A percentile compares a stretch with the other conserved stretches of the same genome.
Evolutionary conservation across 768 basidiomycete genomes (phyloP).

Genomic region (Ramaria sp.): DNA sequence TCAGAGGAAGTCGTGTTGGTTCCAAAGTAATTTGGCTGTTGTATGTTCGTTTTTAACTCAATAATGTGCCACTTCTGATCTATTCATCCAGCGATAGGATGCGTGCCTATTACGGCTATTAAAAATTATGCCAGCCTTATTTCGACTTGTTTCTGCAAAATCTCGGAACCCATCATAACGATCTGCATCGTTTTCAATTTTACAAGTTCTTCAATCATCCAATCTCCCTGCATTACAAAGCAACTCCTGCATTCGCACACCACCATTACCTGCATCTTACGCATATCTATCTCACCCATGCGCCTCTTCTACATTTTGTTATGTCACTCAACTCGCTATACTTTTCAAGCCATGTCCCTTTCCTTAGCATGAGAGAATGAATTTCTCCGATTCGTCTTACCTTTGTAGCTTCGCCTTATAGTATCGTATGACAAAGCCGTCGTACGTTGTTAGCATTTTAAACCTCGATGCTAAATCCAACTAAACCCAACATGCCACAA

Average conservation of each 20-base stretch:
- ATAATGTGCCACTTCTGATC: neutral
- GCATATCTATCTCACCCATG: constrained; percentile 2
- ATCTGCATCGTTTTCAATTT: constrained; percentile 1
- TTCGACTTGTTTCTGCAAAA: neutral
- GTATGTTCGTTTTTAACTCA: constrained; percentile 21
- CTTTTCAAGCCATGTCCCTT: neutral
- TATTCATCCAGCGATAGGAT: constrained; percentile 41
- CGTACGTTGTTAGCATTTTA: constrained; percentile 10
- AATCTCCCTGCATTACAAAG: neutral
- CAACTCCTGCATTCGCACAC: constrained; percentile 4
- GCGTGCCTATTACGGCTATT: constrained; percentile 60
- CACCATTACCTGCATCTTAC: constrained; percentile 3
- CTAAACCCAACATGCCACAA: too few species aligned
- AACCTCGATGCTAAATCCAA: too few species aligned
- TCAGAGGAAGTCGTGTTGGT: constrained; percentile 86
- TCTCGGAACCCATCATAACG: neutral
- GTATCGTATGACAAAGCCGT: neutral
- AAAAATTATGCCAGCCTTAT: constrained; percentile 11
- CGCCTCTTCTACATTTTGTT: neutral
- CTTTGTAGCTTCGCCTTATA: neutral
- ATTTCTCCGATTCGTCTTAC: neutral
- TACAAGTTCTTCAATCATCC: neutral
- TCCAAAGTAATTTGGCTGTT: constrained; percentile 91
- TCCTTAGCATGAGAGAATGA: neutral
- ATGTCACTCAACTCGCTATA: neutral